Evolutionary conservation across 306 rosid species (phyloP).

Genomic region (Glycyrrhiza uralensis): DNA sequence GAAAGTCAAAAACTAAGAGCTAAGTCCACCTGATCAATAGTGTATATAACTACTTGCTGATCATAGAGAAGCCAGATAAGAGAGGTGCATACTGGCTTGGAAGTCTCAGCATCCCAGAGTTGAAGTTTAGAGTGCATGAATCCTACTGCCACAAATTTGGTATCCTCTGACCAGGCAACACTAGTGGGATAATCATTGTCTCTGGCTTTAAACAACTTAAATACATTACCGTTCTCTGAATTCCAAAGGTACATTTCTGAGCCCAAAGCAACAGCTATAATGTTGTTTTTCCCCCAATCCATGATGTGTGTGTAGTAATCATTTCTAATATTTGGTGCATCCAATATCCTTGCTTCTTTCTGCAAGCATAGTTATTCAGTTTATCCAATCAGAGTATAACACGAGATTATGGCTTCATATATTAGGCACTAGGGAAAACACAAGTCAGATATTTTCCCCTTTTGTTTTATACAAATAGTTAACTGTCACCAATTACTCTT

Average conservation of each 20-base stretch:
- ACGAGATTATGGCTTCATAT: not conserved
- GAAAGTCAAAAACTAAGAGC: not conserved
- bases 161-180: constrained; percentile 63
- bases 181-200: constrained; percentile 48
- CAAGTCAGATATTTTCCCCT: not conserved
- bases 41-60: not conserved
- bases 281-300: constrained; percentile 74
- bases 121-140: constrained; percentile 53
- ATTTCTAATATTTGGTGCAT: constrained; percentile 64
- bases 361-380: constrained; percentile 20
- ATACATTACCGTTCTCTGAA: constrained; percentile 34
- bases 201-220: constrained; percentile 34
- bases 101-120: constrained; percentile 72
- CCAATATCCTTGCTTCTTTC: constrained; percentile 59
- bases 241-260: constrained; percentile 68
- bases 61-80: not conserved
- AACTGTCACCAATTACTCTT: not conserved
- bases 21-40: not conserved
- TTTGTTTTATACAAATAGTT: not conserved
- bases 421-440: not conserved
- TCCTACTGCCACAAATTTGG: constrained; percentile 48
- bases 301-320: constrained; percentile 62
- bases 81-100: constrained; percentile 40
- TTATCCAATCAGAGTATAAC: not conserved
- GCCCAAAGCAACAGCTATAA: constrained; percentile 60